Percentiles rank a stretch among this genome's conserved stretches.
Evolutionary conservation across 192 early-diverging fungal species (phyloP).

Genomic region (Lobosporangium transversale): DNA sequence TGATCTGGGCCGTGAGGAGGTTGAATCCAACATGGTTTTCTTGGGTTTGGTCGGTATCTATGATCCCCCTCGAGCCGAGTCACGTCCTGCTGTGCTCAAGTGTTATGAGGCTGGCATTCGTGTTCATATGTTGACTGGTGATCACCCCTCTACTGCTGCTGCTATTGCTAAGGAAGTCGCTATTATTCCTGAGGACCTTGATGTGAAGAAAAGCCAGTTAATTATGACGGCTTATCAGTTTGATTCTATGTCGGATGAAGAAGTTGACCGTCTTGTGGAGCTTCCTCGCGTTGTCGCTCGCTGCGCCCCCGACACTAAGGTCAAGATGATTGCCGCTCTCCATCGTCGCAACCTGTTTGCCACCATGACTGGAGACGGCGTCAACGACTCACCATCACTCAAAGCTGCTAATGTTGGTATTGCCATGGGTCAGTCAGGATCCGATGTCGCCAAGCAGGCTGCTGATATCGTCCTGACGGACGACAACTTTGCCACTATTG

Average conservation of each 20-base stretch:
- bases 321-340: conserved; percentile 94
- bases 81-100: conserved; percentile 67
- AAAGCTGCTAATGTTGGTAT: conserved; percentile 82
- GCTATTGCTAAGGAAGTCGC: conserved; percentile 84
- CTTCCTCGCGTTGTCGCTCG: conserved; percentile 94
- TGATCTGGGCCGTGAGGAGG: conserved; percentile 58
- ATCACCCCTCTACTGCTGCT: conserved; percentile 88
- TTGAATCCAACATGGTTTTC: conserved; percentile 80
- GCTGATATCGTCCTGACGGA: conserved; percentile 89
- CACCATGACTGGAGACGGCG: conserved; percentile 91
- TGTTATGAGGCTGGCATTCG: conserved; percentile 91
- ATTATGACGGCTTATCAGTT: conserved; percentile 91
- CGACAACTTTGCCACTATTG: conserved; percentile 87
- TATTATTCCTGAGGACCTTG: conserved; percentile 59
- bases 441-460: conserved; percentile 93
- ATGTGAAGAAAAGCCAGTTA: conserved; percentile 48
- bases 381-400: conserved; percentile 74
- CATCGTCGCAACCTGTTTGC: conserved; percentile 76
- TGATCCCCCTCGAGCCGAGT: conserved; percentile 86
- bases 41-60: conserved; percentile 92
- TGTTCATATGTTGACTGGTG: conserved; percentile 94
- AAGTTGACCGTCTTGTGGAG: conserved; percentile 74
- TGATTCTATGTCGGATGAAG: conserved; percentile 83
- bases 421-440: conserved; percentile 93
- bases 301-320: conserved; percentile 94